phyloP scores from a whole-genome alignment of 495 filamentous ascomycete species.

The Penicillium tannophilum region DNA sequence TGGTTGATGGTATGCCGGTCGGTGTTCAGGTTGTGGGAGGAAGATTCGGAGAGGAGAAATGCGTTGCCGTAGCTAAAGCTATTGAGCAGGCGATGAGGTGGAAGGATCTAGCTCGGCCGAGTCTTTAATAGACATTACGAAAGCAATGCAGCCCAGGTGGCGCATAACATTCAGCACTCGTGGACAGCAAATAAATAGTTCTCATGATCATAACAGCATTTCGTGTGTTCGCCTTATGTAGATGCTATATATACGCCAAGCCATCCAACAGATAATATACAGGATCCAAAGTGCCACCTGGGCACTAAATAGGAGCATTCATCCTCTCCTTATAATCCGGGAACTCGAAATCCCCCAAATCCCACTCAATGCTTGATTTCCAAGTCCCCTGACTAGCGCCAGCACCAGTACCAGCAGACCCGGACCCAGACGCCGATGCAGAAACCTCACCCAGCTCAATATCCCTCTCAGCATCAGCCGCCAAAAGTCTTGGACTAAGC shows the following conservation, averaged over 20 bases:
- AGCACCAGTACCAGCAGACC: neutral
- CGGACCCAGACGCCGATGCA: neutral
- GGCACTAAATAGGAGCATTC: conserved; percentile 27
- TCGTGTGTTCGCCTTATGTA: neutral
- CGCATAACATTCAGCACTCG: no score
- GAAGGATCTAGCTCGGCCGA: conserved; percentile 13
- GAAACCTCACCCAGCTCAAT: conserved; percentile 17
- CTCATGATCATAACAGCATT: neutral
- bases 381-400: neutral
- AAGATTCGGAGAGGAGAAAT: conserved; percentile 50
- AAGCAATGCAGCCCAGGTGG: no score
- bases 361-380: conserved; percentile 25
- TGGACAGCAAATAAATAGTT: neutral
- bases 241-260: neutral
- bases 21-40: conserved; percentile 57
- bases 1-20: conserved; percentile 55
- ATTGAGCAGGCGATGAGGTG: conserved; percentile 29
- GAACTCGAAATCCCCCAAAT: conserved; percentile 32
- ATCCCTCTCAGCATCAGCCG: conserved; percentile 8
- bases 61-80: conserved; percentile 47
- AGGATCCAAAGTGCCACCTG: neutral
- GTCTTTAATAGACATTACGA: conserved; percentile 6
- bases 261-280: neutral
- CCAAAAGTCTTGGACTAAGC: neutral
- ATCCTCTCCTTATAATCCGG: conserved; percentile 33